phyloP scores from a whole-genome alignment of 2,329 filamentous ascomycete species.

The Neopestalotiopsis clavispora region DNA sequence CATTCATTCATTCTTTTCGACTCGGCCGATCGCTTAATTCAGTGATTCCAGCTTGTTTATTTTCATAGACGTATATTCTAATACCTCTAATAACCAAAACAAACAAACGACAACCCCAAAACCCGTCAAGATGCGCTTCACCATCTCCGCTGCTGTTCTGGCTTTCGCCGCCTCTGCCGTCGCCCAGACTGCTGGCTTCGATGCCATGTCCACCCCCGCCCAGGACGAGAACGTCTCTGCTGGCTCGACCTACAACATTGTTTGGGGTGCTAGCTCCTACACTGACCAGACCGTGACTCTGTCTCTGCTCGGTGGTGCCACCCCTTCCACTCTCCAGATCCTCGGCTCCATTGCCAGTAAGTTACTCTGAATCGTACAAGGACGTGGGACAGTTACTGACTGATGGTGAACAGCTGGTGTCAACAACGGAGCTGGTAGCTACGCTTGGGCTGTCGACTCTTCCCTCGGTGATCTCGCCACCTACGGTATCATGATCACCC shows the following conservation, averaged over 20 bases:
- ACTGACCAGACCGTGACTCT: conserved; percentile 54
- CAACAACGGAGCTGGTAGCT: conserved; percentile 48
- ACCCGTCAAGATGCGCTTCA: conserved; percentile 59
- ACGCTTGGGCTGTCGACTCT: conserved; percentile 55
- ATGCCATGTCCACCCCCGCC: conserved; percentile 55
- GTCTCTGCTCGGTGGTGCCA: conserved; percentile 57
- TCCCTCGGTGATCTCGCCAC: conserved; percentile 48
- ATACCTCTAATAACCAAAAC: conserved; percentile 12
- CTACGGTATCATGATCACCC: conserved; percentile 63
- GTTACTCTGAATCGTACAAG: conserved; percentile 32
- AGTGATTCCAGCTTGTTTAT: not conserved
- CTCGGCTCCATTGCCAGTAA: conserved; percentile 53
- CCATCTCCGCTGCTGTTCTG: conserved; percentile 53
- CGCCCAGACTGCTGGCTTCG: conserved; percentile 62
- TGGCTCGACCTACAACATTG: conserved; percentile 54
- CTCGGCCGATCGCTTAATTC: conserved; percentile 5
- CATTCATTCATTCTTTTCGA: conserved; percentile 11
- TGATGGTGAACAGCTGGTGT: conserved; percentile 45
- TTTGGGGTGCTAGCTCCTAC: conserved; percentile 49
- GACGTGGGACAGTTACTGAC: not conserved
- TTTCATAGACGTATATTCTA: conserved; percentile 1
- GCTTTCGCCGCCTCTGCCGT: conserved; percentile 55
- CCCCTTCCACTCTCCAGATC: conserved; percentile 46
- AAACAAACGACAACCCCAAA: not conserved
- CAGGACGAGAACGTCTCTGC: conserved; percentile 49